Evolutionary conservation across 129 eudicot species (phyloP).

Genomic region (Scalesia atractyloides): DNA sequence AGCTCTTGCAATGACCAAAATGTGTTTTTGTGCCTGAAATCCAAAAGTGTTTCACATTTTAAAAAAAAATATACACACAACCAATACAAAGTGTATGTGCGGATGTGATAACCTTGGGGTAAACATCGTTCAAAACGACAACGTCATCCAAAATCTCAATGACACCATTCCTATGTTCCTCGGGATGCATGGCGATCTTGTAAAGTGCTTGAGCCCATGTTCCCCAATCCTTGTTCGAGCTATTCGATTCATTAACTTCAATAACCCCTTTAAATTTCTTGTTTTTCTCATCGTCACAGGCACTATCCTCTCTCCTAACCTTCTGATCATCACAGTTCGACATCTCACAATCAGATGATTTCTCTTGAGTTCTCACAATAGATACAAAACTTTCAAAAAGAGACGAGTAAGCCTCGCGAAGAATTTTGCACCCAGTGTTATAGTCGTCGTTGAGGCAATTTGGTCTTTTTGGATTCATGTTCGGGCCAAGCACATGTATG

Average conservation of each 20-base stretch:
- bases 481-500: conserved; percentile 96
- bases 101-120: conserved; percentile 67
- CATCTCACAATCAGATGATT: conserved; percentile 16
- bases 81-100: background rate
- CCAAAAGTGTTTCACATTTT: background rate
- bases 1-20: conserved; percentile 72
- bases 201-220: conserved; percentile 89
- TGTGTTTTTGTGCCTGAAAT: conserved; percentile 73
- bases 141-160: conserved; percentile 62
- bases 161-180: conserved; percentile 55
- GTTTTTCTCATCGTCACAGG: conserved; percentile 39
- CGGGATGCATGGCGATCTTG: conserved; percentile 72
- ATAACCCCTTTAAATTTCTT: conserved; percentile 54
- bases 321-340: conserved; percentile 51
- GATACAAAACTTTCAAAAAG: conserved; percentile 83
- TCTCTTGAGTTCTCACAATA: conserved; percentile 40
- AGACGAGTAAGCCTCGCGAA: conserved; percentile 79
- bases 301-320: conserved; percentile 54
- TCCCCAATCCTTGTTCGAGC: conserved; percentile 58
- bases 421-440: conserved; percentile 63
- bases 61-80: background rate
- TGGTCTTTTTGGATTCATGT: conserved; percentile 94
- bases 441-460: conserved; percentile 83
- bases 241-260: conserved; percentile 36
- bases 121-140: conserved; percentile 74